These are phyloP conservation scores for Rhipidocladum racemiflorum DNA, from an alignment of 176 grass and related monocot species.

Conservation along the genomic window DNA sequence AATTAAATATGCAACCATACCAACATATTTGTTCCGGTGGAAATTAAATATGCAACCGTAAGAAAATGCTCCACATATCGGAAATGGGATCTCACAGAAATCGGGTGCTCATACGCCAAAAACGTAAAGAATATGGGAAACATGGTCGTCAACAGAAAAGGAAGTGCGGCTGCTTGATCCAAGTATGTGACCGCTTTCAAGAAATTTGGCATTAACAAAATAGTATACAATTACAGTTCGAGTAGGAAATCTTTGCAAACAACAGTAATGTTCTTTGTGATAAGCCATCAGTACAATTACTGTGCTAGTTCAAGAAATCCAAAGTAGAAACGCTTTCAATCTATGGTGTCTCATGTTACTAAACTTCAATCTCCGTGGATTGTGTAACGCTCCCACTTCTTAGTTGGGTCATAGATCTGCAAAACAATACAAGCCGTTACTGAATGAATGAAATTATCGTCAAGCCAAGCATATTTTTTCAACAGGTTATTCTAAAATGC, in stretches of 20 bases:
- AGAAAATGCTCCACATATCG: neutral
- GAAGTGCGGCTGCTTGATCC: neutral
- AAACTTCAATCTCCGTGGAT: constrained; percentile 80
- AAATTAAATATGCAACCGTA: neutral
- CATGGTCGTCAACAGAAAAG: neutral
- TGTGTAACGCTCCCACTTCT: constrained; percentile 97
- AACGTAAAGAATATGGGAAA: neutral
- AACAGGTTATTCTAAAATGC: neutral
- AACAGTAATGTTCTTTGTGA: neutral
- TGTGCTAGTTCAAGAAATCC: neutral
- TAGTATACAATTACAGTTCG: neutral
- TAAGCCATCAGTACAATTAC: neutral
- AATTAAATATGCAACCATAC: neutral
- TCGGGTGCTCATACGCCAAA: neutral
- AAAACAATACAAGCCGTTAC: constrained; percentile 22
- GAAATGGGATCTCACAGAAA: neutral
- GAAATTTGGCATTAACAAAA: neutral
- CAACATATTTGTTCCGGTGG: neutral
- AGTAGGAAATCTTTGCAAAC: neutral
- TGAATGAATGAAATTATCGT: neutral
- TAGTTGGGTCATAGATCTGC: constrained; percentile 98
- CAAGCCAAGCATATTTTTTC: neutral
- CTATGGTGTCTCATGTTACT: neutral
- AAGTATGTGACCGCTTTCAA: neutral
- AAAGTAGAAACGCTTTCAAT: constrained; percentile 5